phyloP scores from a whole-genome alignment of 163 green algal species.

The Volvox carteri region DNA sequence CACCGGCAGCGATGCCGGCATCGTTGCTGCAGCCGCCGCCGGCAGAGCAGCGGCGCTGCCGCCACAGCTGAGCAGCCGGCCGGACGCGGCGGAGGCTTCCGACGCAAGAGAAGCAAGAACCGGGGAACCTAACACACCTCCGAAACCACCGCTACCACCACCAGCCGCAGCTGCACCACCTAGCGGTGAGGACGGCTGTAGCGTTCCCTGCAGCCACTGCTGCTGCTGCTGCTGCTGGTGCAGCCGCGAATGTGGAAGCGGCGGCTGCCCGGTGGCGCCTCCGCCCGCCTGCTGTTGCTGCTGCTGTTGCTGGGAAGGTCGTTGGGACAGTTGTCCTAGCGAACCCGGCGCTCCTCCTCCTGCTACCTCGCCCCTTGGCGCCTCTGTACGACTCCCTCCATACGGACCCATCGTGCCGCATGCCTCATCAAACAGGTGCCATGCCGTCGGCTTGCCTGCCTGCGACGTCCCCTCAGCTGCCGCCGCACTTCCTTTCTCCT shows the following conservation, averaged over 20 bases:
- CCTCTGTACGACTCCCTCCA: no score
- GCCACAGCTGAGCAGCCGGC: not conserved
- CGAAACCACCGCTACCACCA: not conserved
- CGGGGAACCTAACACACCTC: slow-evolving; percentile 14
- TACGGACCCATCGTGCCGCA: no score
- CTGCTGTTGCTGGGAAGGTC: not conserved
- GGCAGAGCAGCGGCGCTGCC: not conserved
- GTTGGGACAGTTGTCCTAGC: no score
- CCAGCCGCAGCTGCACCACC: not conserved
- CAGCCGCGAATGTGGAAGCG: not conserved
- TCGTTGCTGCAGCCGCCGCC: not conserved
- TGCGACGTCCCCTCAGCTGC: no score
- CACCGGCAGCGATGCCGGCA: not conserved
- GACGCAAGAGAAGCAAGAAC: not conserved
- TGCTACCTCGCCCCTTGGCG: no score
- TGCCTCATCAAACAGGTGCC: no score
- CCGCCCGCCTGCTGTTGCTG: not conserved
- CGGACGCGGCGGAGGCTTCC: slow-evolving; percentile 3
- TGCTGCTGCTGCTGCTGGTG: not conserved
- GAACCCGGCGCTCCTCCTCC: no score
- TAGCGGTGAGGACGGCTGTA: not conserved
- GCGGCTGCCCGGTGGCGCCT: not conserved
- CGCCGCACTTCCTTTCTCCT: no score
- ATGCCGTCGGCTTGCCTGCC: no score
- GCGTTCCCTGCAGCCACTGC: not conserved